Percentiles rank a stretch among this genome's conserved stretches.
These are phyloP conservation scores for Yarrowia alimentaria DNA, from an alignment of 805 yeast genomes.

Conservation along the genomic window DNA sequence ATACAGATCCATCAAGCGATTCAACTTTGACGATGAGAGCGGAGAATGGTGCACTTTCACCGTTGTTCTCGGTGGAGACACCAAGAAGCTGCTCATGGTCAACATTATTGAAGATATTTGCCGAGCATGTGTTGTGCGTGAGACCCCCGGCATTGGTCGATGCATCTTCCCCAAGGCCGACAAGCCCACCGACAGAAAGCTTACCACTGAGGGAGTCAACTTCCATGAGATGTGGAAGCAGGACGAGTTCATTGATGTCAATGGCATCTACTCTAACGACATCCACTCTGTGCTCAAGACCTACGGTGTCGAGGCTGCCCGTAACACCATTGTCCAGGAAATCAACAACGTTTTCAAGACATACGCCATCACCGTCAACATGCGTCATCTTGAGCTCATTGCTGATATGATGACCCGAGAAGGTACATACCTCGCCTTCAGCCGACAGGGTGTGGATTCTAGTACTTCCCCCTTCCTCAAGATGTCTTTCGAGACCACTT, in stretches of 20 bases:
- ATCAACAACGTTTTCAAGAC: constrained; percentile 93
- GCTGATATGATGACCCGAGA: constrained; percentile 99
- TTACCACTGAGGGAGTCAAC: constrained; percentile 97
- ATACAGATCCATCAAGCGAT: constrained; percentile 70
- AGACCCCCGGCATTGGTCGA: constrained; percentile 86
- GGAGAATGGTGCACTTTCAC: constrained; percentile 95
- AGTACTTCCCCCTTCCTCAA: constrained; percentile 95
- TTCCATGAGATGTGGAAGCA: constrained; percentile 98
- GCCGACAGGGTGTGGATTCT: constrained; percentile 96
- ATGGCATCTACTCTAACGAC: constrained; percentile 88
- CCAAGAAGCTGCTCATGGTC: constrained; percentile 94
- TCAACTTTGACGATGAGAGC: constrained; percentile 81
- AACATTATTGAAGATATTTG: constrained; percentile 92
- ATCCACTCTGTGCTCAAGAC: constrained; percentile 83
- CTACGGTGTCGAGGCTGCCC: constrained; percentile 98
- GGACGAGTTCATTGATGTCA: constrained; percentile 86
- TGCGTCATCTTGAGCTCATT: constrained; percentile 91
- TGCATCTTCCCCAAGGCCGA: constrained; percentile 71
- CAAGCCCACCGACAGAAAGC: constrained; percentile 63
- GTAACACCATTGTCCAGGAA: constrained; percentile 95
- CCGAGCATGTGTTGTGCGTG: constrained; percentile 86
- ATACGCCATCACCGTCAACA: constrained; percentile 89
- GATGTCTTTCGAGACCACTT: constrained; percentile 98
- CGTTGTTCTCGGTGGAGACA: constrained; percentile 75
- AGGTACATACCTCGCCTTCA: constrained; percentile 94